Evolutionary conservation across 345 rosid genomes (phyloP).

Genomic region (Theobroma cacao): DNA sequence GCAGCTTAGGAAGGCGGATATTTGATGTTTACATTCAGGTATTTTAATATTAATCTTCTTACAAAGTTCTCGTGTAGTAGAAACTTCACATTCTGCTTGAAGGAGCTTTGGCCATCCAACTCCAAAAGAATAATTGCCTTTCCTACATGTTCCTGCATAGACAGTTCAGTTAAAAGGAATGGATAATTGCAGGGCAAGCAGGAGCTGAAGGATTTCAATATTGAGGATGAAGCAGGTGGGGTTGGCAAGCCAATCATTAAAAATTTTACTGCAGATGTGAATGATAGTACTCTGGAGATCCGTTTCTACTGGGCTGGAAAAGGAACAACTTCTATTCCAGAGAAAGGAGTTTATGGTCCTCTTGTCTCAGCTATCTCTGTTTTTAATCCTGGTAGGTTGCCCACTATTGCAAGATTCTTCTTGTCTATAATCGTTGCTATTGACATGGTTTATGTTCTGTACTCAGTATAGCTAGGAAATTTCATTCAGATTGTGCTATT

Average conservation of each 20-base stretch:
- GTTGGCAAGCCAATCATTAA: conserved; percentile 31
- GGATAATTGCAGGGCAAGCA: conserved; percentile 35
- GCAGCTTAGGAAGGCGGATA: conserved; percentile 45
- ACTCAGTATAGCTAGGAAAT: conserved; percentile 5
- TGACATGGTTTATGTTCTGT: background rate
- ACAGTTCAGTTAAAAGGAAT: background rate
- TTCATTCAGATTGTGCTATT: conserved; percentile 1
- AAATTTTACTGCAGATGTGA: conserved; percentile 33
- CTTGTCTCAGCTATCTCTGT: conserved; percentile 66
- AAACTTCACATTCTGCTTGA: background rate
- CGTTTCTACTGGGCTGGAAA: conserved; percentile 66
- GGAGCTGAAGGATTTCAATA: conserved; percentile 50
- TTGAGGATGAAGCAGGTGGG: conserved; percentile 42
- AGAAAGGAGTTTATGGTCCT: conserved; percentile 55
- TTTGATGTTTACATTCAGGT: conserved; percentile 74
- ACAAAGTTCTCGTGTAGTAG: background rate
- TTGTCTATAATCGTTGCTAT: background rate
- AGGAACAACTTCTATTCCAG: conserved; percentile 57
- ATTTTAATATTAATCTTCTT: background rate
- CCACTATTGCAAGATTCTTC: background rate
- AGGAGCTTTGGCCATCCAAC: background rate
- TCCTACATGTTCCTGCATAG: background rate
- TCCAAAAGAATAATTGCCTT: background rate
- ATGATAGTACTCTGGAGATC: conserved; percentile 43
- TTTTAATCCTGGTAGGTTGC: conserved; percentile 29